Base-by-base conservation (phyloP, 148 eudicot genomes). In the Chenopodium berlandieri region DNA sequence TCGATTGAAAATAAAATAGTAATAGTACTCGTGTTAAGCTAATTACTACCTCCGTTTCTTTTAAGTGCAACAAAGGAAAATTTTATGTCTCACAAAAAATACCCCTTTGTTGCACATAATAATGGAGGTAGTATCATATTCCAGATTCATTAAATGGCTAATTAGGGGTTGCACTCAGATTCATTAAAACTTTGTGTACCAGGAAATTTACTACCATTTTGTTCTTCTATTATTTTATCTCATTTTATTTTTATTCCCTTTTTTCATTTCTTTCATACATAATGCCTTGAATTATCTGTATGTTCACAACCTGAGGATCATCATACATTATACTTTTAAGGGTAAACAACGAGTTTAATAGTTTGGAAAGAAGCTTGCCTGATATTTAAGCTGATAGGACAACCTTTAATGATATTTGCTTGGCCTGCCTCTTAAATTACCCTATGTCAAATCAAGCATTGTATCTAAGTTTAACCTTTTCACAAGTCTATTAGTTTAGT, bases 201-300 rank as follows among this genome's bases (percentile, higher is more conserved):
- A 8, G n/a, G 23, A 77, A 58, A 78, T 31, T 62, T 80, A 9
- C 32, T 46, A 73, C 56, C 73, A 46, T 30, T 25, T 44, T 30
- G 22, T 64, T 46, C 9, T 66, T 67, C 46, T 67, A 68, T 48
- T 27, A 52, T 27, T 25, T 68, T 52, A 50, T 40, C 44, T 40
- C 44, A 5, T 37, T 47, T 34, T 52, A 10, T 52, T 14, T 56
- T 68, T 78, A 9, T 68, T 71, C 27, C 81, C 46, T 78, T 78
- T 67, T 46, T 19, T 2, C 30, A 11, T 69, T 50, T 78, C 1
- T 44, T 9, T 23, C 19, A 73, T 20, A 44, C 27, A n/a, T 73
- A 44, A 46, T 31, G 4, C 6, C 62, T 22, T 19, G 30, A 63
- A 63, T 54, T 50, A 3, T 56, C 19, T 17, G 13, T 32, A 32